Conservation (phyloP, 345 rosid genomes). For the Salix dunnii region DNA sequence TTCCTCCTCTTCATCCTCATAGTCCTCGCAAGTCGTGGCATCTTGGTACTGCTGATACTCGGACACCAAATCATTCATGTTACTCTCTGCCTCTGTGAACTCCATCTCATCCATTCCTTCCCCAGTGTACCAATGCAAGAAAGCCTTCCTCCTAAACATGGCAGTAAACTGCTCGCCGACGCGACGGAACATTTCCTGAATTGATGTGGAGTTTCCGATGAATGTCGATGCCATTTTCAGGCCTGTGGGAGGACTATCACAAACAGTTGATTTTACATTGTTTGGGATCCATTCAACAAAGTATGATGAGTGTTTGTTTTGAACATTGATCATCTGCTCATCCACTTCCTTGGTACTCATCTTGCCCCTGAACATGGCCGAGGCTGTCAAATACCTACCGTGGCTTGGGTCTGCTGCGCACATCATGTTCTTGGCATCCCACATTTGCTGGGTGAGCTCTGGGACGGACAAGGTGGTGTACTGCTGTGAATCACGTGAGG, state of each 20-base stretch:
- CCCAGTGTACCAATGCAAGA: constrained; percentile 68
- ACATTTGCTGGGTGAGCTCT: constrained; percentile 53
- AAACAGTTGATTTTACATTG: constrained; percentile 51
- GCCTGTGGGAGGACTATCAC: constrained; percentile 46
- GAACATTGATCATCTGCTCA: constrained; percentile 68
- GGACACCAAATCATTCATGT: constrained; percentile 52
- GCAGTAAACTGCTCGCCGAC: constrained; percentile 58
- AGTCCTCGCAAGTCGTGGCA: constrained; percentile 46
- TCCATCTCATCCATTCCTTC: constrained; percentile 80
- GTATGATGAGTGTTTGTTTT: constrained; percentile 66
- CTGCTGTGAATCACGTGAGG: constrained; percentile 52
- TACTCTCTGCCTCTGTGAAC: constrained; percentile 57
- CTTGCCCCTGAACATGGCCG: constrained; percentile 51
- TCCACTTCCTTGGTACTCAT: constrained; percentile 51
- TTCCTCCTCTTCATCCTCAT: constrained; percentile 37
- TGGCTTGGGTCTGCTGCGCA: constrained; percentile 47
- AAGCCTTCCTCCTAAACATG: constrained; percentile 75
- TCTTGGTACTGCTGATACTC: constrained; percentile 57
- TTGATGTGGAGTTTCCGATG: constrained; percentile 48
- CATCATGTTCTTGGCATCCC: constrained; percentile 62
- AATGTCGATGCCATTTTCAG: constrained; percentile 53
- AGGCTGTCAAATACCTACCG: constrained; percentile 48
- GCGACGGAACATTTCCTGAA: constrained; percentile 46
- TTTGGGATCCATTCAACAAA: constrained; percentile 71
- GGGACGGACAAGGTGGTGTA: constrained; percentile 46